Evolutionary conservation across 768 basidiomycete genomes (phyloP), one percentile per base, ranked within the genome.

Genomic region (Boletus insuetus): DNA sequence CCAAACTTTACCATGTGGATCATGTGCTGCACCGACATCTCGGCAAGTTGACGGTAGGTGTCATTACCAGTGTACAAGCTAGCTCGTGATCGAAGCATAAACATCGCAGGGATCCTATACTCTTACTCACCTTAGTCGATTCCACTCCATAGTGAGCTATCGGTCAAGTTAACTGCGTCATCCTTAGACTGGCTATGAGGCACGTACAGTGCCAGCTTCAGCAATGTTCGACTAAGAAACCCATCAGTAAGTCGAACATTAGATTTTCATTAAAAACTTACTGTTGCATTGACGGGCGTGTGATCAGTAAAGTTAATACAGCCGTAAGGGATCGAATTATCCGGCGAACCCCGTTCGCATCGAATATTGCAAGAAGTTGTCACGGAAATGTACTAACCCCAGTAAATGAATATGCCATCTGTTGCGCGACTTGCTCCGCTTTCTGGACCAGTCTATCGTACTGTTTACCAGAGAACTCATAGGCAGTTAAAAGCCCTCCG

Each of bases 401-500:
- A 37, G 78, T 73, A 80, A 83, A 91, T 5, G 80, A 85, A 60
- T 78, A 79, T 0, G 79, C 75, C 70, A 91, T 62, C 62, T 85
- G 85, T 66, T 87, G 81, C 2, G 81, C 82, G 26, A 88, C 73
- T 60, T 85, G 66, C 66, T 82, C 76, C 0, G 88, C 85, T 63
- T 89, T 85, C 40, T 79, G 63, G 3, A 91, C 66, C 5, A 91
- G 74, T 2, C 72, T 66, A 1, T 77, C 76, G 55, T 46, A 81
- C 59, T 52, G 76, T 53, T 7, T 16, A 17, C 79, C 79, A 54
- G 82, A 87, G 47, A 90, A 79, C 59, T 90, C 86, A 57, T 82
- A 90, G 6, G 87, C 80, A 51, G 81, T 85, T 39, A 91, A 64
- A 12, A 88, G 71, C 2, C 86, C 86, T 7, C 80, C 89, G 4